Evolutionary conservation across 768 basidiomycete genomes (phyloP).

Genomic region (Boletus pseudo-olivaceus): DNA sequence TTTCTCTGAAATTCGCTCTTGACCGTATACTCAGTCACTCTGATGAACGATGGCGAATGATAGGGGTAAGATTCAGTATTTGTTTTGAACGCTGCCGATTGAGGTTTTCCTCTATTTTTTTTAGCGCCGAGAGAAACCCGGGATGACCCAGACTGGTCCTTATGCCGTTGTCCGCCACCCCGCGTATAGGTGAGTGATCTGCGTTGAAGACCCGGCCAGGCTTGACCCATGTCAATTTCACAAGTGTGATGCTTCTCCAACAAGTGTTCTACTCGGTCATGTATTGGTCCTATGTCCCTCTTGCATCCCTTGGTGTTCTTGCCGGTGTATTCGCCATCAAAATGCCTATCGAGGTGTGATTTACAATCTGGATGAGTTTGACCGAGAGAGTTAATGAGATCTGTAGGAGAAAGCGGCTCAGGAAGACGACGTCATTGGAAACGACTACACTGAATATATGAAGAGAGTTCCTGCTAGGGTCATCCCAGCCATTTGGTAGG

Average conservation of each 20-base stretch:
- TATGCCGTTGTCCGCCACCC: conserved; percentile 39
- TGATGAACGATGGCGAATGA: conserved; percentile 30
- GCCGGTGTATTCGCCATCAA: conserved; percentile 29
- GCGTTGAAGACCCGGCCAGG: not conserved
- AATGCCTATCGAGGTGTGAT: conserved; percentile 33
- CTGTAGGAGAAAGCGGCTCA: conserved; percentile 30
- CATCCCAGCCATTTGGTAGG: conserved; percentile 33
- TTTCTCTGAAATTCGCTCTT: conserved; percentile 16
- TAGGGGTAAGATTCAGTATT: conserved; percentile 25
- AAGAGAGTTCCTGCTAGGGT: conserved; percentile 26
- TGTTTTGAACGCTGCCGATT: not conserved
- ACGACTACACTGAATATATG: conserved; percentile 31
- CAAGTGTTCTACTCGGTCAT: conserved; percentile 23
- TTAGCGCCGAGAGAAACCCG: conserved; percentile 31
- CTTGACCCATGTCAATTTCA: not conserved
- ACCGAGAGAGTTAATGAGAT: not conserved
- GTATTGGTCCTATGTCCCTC: conserved; percentile 36
- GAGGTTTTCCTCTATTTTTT: not conserved
- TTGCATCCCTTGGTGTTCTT: conserved; percentile 24
- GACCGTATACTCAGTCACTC: conserved; percentile 15
- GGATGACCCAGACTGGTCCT: conserved; percentile 29
- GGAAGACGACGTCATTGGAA: conserved; percentile 19
- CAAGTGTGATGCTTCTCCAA: conserved; percentile 25
- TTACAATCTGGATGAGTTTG: not conserved
- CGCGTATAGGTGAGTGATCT: conserved; percentile 28